Conservation (phyloP, 1,284 basidiomycete species). For the Afroboletus lepidellus region DNA sequence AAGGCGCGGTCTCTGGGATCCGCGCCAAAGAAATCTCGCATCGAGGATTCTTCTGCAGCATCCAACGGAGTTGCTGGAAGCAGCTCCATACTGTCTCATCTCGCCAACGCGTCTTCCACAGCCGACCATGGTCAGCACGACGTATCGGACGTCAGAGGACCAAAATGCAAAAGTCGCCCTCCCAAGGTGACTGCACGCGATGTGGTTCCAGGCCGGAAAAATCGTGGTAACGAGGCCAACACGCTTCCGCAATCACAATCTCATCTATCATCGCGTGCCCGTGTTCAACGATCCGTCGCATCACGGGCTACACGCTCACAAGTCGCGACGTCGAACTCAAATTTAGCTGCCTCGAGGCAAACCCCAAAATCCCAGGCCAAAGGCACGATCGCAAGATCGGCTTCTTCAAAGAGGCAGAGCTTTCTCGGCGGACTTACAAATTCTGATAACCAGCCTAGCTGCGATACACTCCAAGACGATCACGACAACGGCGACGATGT, state of each 20-base stretch:
- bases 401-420: slow-evolving; percentile 34
- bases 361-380: slow-evolving; percentile 37
- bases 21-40: slow-evolving; percentile 22
- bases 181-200: slow-evolving; percentile 42
- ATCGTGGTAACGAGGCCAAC: slow-evolving; percentile 32
- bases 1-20: slow-evolving; percentile 36
- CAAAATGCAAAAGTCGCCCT: slow-evolving; percentile 56
- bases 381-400: slow-evolving; percentile 40
- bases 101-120: slow-evolving; percentile 22
- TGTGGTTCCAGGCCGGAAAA: slow-evolving; percentile 20
- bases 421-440: slow-evolving; percentile 36
- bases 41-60: slow-evolving; percentile 12
- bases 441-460: slow-evolving; percentile 25
- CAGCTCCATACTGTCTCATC: slow-evolving; percentile 16
- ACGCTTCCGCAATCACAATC: slow-evolving; percentile 37
- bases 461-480: slow-evolving; percentile 20
- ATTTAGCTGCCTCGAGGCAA: slow-evolving; percentile 36
- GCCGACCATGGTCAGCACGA: slow-evolving; percentile 25
- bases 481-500: slow-evolving; percentile 37
- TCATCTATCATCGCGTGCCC: slow-evolving; percentile 28
- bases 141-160: slow-evolving; percentile 33
- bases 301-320: slow-evolving; percentile 27
- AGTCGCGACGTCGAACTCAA: slow-evolving; percentile 26
- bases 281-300: slow-evolving; percentile 20
- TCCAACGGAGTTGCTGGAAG: slow-evolving; percentile 19